Percentiles rank a stretch among this genome's conserved stretches.
These are phyloP conservation scores for Jamesozyma lodderae DNA, from an alignment of 805 yeast genomes.

Conservation along the genomic window DNA sequence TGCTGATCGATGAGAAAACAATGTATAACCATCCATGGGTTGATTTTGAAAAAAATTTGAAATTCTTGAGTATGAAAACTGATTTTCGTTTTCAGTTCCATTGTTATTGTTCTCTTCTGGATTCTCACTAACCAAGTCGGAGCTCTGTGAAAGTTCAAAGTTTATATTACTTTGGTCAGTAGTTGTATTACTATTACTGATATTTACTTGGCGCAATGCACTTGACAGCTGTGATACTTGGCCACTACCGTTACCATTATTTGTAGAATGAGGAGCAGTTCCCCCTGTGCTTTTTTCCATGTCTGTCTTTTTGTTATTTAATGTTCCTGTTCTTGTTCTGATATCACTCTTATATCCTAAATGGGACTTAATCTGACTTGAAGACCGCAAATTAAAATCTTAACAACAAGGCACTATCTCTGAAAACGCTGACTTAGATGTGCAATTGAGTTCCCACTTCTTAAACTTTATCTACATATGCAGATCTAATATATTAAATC, in stretches of 20 bases:
- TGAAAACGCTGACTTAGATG: no score
- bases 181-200: conserved; percentile 21
- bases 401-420: no score
- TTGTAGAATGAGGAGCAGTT: no score
- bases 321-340: no score
- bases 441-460: no score
- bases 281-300: no score
- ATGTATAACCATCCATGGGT: conserved; percentile 74
- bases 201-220: conserved; percentile 29
- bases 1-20: conserved; percentile 78
- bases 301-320: no score
- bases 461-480: no score
- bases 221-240: conserved; percentile 28
- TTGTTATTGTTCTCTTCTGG: conserved; percentile 3
- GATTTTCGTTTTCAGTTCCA: conserved; percentile 10
- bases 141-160: conserved; percentile 8
- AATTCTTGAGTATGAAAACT: conserved; percentile 43
- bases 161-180: conserved; percentile 25
- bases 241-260: not conserved
- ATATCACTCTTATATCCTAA: no score
- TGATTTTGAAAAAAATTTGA: conserved; percentile 64
- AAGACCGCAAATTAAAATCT: no score
- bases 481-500: no score
- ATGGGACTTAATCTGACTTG: no score
- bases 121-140: not conserved